Percentiles rank a stretch among this genome's conserved stretches.
Evolutionary conservation across 2,329 filamentous ascomycete genomes (phyloP).

Genomic region (Fusarium continuum): DNA sequence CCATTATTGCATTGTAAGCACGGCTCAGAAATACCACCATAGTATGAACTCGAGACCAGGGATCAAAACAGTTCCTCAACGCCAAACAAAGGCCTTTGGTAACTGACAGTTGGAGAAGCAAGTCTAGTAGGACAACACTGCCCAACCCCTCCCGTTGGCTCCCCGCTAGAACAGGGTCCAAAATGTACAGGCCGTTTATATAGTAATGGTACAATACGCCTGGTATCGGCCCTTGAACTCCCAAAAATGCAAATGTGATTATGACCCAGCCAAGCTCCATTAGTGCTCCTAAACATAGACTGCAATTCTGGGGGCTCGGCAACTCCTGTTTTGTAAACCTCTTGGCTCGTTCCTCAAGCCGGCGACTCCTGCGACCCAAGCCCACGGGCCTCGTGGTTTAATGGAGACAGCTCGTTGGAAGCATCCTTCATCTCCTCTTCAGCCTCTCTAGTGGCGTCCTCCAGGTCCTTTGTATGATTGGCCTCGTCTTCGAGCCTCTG

Average conservation of each 20-base stretch:
- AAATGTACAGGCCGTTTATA: conserved; percentile 30
- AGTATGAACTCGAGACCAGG: not conserved
- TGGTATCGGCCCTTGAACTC: conserved; percentile 37
- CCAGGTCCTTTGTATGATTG: conserved; percentile 43
- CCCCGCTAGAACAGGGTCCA: conserved; percentile 4
- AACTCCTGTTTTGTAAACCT: conserved; percentile 37
- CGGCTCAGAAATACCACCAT: not conserved
- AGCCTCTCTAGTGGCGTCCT: conserved; percentile 37
- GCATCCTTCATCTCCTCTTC: conserved; percentile 28
- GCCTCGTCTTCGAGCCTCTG: conserved; percentile 61
- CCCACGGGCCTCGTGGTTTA: conserved; percentile 11
- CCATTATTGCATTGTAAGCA: not conserved
- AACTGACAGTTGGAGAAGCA: not conserved
- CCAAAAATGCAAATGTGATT: conserved; percentile 38
- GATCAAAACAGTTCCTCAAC: conserved; percentile 7
- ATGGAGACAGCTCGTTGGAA: conserved; percentile 22
- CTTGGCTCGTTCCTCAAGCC: conserved; percentile 22
- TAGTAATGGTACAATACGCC: conserved; percentile 38
- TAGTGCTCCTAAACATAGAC: conserved; percentile 35
- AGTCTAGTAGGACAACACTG: conserved; percentile 1
- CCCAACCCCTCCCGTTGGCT: not conserved
- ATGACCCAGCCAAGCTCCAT: conserved; percentile 36
- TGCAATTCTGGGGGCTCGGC: conserved; percentile 29
- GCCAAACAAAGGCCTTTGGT: conserved; percentile 12
- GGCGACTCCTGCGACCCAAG: conserved; percentile 20